Evolutionary conservation across 805 yeast genomes (phyloP), one percentile per base, ranked within the genome.

Genomic region (Yamadazyma phyllophila): DNA sequence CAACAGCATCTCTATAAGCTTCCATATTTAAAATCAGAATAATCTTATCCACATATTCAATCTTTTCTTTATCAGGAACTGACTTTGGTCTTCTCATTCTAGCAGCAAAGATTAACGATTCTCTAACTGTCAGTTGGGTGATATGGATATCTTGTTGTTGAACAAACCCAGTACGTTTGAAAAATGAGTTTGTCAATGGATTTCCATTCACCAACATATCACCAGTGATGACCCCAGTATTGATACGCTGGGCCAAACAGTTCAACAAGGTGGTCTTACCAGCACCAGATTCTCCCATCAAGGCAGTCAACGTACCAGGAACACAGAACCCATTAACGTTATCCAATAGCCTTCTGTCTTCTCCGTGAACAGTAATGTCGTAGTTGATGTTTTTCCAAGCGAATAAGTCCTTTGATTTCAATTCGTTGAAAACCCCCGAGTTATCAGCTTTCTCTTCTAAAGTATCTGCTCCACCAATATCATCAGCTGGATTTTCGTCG

Each of bases 221-320:
- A 56, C 83, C 85, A 32, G 88, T 77, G 35, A 85, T 78, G 13
- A 80, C 81, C 65, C 92, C 94, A 61, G 78, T 71, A 36, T 82
- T 77, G 44, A 83, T 78, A 62, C 92, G 77, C 58, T 82, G 86
- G 16, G 89, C 82, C 49, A 86, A 73, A 53, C 83, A 82, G 62
- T 85, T 85, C 55, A 86, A 71, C 47, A 85, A 69, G 2, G 92
- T 86, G 20, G 94, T 85, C 59, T 85, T 85, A 69, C 94, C 94
- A 38, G 94, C 94, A 69, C 94, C 94, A 29, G 92, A 85, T 43
- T 84, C 86, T 58, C 94, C 94, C 91, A 85, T 85, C 47, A 85
- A 71, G 4, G 92, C 92, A 35, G 91, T 85, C 63, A 85, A 71
- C 46, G 86, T 84, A 56, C 92, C 92, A 14, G 92, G 92, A 58